Evolutionary conservation across 805 yeast species (phyloP).

Genomic region (Hanseniaspora clermontiae): DNA sequence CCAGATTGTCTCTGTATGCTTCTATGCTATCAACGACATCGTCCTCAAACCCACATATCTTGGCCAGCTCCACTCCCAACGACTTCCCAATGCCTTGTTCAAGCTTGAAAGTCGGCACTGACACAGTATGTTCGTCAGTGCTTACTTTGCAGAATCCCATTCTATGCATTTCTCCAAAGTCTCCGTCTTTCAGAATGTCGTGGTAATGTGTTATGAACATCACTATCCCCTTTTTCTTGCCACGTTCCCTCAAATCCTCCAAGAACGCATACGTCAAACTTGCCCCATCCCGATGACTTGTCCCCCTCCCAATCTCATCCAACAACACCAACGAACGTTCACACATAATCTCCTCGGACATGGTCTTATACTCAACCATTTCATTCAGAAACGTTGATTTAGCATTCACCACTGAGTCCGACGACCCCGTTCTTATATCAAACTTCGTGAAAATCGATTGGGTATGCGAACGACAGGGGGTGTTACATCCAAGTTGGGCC

Average conservation of each 20-base stretch:
- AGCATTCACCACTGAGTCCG: constrained; percentile 61
- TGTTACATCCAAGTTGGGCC: constrained; percentile 66
- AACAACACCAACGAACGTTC: constrained; percentile 66
- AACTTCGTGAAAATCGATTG: constrained; percentile 56
- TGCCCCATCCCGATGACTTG: constrained; percentile 68
- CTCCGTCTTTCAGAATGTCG: constrained; percentile 39
- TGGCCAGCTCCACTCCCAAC: constrained; percentile 78
- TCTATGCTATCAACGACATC: constrained; percentile 29
- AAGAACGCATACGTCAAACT: constrained; percentile 68
- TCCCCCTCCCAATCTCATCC: constrained; percentile 94
- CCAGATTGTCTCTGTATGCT: neutral
- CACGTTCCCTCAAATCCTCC: constrained; percentile 36
- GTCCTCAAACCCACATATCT: constrained; percentile 50
- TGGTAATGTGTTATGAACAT: constrained; percentile 82
- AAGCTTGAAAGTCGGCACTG: constrained; percentile 40
- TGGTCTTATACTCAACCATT: constrained; percentile 86
- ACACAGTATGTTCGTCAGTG: constrained; percentile 26
- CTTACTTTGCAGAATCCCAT: constrained; percentile 49
- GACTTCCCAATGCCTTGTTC: constrained; percentile 43
- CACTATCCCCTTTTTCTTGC: constrained; percentile 38
- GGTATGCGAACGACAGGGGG: constrained; percentile 52
- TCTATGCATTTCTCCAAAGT: constrained; percentile 41
- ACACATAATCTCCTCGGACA: constrained; percentile 57
- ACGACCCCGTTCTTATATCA: constrained; percentile 64
- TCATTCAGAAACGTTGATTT: constrained; percentile 89